Evolutionary conservation across 306 rosid species (phyloP), one percentile per base, ranked within the genome.

Genomic region (Prunus fruticosa): DNA sequence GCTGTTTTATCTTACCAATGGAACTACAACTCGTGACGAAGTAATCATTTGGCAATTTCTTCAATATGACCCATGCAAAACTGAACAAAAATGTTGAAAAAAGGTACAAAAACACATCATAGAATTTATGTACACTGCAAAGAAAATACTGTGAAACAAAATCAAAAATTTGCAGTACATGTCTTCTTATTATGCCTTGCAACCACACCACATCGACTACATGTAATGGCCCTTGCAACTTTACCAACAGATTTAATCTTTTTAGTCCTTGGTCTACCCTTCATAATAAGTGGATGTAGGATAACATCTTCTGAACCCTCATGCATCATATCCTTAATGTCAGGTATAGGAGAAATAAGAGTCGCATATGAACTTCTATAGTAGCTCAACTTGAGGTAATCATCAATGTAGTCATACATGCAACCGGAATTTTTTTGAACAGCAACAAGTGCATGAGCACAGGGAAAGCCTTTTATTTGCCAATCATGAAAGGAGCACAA

Each of bases 381-480:
- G 19, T 61, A 25, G 41, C 66, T 28, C 2, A 10, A 61, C 41
- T 27, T 61, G n/a, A 61, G 27, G n/a, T 12, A 8, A 5, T 61
- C 66, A 27, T 61, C 66, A 28, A 61, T 61, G 34, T 25, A 28
- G 32, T 62, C 66, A 62, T 62, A 62, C 22, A 62, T 62, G 66
- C 20, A 27, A 28, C 10, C 38, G 6, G 41, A 27, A 28, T 28
- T 30, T 28, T 28, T 27, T 13, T 62, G 41, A 3, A 62, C 0
- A 62, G 20, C 43, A 14, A 25, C n/a, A 28, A 28, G 41, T 25
- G 66, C 43, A 28, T 62, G 43, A 62, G 34, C 66, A 28, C 66
- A 62, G 14, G 66, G 66, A 62, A 62, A 62, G 11, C 43, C 66
- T 15, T 62, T 62, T 5, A 62, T 28, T 62, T 28, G 38, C 66